Conservation (phyloP, 495 filamentous ascomycete genomes). For the Aspergillus mulundensis region DNA sequence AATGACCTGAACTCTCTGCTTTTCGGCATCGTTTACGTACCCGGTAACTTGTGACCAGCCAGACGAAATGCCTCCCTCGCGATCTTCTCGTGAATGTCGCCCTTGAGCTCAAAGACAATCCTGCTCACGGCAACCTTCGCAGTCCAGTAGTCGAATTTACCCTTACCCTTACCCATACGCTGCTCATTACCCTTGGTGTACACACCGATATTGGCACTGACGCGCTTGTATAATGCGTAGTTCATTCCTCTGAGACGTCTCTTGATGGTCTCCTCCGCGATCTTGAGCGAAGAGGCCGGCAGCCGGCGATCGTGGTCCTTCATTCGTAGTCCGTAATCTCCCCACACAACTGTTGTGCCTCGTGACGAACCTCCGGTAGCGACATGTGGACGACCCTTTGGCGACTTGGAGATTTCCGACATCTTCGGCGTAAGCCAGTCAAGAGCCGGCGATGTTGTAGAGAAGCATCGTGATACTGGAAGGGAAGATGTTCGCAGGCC, state of each 20-base stretch:
- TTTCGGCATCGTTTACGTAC: conserved; percentile 44
- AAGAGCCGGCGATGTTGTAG: conserved; percentile 57
- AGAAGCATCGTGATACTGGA: conserved; percentile 59
- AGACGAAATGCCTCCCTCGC: conserved; percentile 90
- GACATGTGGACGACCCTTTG: conserved; percentile 84
- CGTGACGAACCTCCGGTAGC: conserved; percentile 85
- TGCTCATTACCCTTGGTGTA: conserved; percentile 93
- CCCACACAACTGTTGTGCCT: conserved; percentile 94
- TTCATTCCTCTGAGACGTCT: conserved; percentile 83
- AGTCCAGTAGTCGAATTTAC: conserved; percentile 95
- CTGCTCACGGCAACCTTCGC: conserved; percentile 80
- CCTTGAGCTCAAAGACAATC: conserved; percentile 88
- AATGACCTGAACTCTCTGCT: conserved; percentile 19
- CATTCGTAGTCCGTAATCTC: conserved; percentile 93
- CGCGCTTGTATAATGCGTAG: conserved; percentile 85
- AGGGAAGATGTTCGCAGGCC: conserved; percentile 31
- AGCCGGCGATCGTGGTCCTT: conserved; percentile 88
- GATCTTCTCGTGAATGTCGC: conserved; percentile 89
- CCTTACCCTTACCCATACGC: conserved; percentile 99
- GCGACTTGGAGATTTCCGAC: conserved; percentile 73
- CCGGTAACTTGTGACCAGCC: conserved; percentile 92
- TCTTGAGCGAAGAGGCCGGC: conserved; percentile 78
- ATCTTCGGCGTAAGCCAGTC: conserved; percentile 81
- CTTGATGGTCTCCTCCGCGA: conserved; percentile 90
- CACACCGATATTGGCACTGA: conserved; percentile 88